A percentile compares a stretch with the other conserved stretches of the same genome.
Evolutionary conservation across 2,329 filamentous ascomycete genomes (phyloP).

Genomic region (Talaromyces sp.): DNA sequence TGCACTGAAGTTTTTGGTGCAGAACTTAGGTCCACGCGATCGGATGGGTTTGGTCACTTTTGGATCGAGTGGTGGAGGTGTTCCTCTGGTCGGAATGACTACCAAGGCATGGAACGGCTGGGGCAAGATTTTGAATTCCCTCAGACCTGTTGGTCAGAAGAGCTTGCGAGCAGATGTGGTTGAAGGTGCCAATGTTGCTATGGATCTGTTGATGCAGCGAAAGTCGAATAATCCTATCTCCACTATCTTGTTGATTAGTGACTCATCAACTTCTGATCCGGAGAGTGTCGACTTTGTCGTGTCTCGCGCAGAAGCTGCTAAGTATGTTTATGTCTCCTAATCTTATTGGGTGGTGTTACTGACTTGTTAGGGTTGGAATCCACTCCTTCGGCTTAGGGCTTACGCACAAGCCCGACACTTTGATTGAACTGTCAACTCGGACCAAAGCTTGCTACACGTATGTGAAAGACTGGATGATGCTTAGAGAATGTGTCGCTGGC

Average conservation of each 20-base stretch:
- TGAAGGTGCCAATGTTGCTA: conserved; percentile 94
- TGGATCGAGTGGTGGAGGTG: conserved; percentile 87
- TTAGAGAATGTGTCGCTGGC: conserved; percentile 90
- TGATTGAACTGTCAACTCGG: conserved; percentile 93
- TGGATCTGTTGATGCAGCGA: conserved; percentile 97
- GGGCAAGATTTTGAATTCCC: conserved; percentile 79
- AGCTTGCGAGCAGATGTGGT: conserved; percentile 94
- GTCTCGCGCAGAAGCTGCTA: conserved; percentile 92
- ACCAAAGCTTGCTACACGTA: conserved; percentile 98
- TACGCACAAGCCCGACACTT: conserved; percentile 97
- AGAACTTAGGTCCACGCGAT: conserved; percentile 84
- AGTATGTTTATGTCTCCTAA: conserved; percentile 55
- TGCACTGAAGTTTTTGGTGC: conserved; percentile 86
- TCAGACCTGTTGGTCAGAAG: conserved; percentile 93
- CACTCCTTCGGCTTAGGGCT: conserved; percentile 95
- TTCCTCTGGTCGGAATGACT: conserved; percentile 97
- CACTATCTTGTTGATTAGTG: conserved; percentile 93
- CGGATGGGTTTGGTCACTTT: conserved; percentile 98
- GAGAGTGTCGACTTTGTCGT: conserved; percentile 98
- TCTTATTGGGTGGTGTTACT: conserved; percentile 22
- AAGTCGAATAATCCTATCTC: conserved; percentile 95
- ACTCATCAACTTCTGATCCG: conserved; percentile 88
- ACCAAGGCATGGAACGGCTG: conserved; percentile 92
- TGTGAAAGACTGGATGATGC: conserved; percentile 99
- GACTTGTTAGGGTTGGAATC: conserved; percentile 70